Conservation (phyloP, 345 rosid genomes). For the Salix brachista region DNA sequence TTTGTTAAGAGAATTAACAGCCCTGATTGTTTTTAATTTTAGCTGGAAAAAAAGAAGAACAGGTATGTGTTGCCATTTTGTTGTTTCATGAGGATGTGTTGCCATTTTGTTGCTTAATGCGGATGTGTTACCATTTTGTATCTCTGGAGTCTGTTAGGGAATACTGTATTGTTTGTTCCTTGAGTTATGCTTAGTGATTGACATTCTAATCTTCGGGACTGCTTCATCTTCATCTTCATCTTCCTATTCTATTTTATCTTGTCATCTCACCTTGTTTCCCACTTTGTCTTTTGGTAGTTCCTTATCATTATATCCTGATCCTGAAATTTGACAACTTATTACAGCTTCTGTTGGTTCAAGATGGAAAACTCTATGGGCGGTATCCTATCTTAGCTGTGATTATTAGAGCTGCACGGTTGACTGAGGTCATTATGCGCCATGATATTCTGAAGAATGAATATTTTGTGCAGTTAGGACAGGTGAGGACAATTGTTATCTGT, state of each 20-base stretch:
- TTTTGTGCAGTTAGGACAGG: slow-evolving; percentile 75
- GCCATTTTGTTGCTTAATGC: not conserved
- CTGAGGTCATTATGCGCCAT: slow-evolving; percentile 61
- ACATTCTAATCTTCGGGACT: not conserved
- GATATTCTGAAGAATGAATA: slow-evolving; percentile 67
- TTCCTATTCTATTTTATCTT: not conserved
- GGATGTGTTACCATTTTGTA: not conserved
- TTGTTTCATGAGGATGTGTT: not conserved
- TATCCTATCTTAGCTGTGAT: slow-evolving; percentile 68
- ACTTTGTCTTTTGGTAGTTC: not conserved
- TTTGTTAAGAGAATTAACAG: not conserved
- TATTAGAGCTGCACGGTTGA: slow-evolving; percentile 61
- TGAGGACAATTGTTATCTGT: slow-evolving; percentile 22
- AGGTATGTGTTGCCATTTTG: not conserved
- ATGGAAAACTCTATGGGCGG: slow-evolving; percentile 89
- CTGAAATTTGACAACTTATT: slow-evolving; percentile 17
- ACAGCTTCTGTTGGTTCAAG: slow-evolving; percentile 94
- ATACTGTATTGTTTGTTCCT: not conserved
- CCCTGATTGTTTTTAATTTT: not conserved
- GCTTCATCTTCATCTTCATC: not conserved
- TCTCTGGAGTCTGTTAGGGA: not conserved
- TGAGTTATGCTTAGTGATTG: not conserved
- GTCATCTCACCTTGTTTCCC: slow-evolving; percentile 5
- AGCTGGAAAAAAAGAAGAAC: not conserved
- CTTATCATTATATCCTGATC: slow-evolving; percentile 1